Base-by-base conservation (phyloP, 768 basidiomycete genomes). In the Calocybe gangraenosa region DNA sequence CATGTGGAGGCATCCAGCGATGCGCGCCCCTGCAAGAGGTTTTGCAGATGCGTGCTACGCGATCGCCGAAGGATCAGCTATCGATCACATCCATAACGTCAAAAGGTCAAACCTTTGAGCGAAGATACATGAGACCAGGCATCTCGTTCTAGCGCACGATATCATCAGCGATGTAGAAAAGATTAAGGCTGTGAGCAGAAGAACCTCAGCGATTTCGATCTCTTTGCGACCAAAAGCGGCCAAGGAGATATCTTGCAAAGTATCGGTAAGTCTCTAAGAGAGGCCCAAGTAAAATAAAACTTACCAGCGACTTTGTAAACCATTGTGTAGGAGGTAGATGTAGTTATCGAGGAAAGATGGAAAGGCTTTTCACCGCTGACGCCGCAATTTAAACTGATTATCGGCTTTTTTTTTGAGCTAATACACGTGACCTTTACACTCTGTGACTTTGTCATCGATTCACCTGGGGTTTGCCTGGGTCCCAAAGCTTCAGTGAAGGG, bases 151-250 rank as follows among this genome's bases (percentile, higher is more conserved):
- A 59, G 43, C 22, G 11, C 38, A 51, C 49, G 48, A 46, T 37
- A 38, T 43, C 51, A 18, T 48, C 42, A 42, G 47, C 43, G 52
- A 36, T 30, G 42, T 48, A 31, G 28, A 9, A 33, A 37, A 42
- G 30, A 48, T 48, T 41, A 47, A 15, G 45, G 42, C 46, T 40
- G 52, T 49, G 50, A 30, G 49, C 46, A 36, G 41, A 53, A 33
- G 34, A 43, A 95, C 94, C 85, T 99, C 95, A 52, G 95, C 95
- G 68, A 99, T 89, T 74, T 95, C 86, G 60, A 99, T 91, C 76
- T 99, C 95, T 76, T 99, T 99, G 76, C 95, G 92, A 69, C 95
- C 92, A 71, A 97, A 99, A 49, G 95, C 95, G 64, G 96, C 96
- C 64, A 99, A 90, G 60, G 94, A 98, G 60, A 95, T 74, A 64